Evolutionary conservation across 129 eudicot species (phyloP).

Genomic region (Silybum marianum): DNA sequence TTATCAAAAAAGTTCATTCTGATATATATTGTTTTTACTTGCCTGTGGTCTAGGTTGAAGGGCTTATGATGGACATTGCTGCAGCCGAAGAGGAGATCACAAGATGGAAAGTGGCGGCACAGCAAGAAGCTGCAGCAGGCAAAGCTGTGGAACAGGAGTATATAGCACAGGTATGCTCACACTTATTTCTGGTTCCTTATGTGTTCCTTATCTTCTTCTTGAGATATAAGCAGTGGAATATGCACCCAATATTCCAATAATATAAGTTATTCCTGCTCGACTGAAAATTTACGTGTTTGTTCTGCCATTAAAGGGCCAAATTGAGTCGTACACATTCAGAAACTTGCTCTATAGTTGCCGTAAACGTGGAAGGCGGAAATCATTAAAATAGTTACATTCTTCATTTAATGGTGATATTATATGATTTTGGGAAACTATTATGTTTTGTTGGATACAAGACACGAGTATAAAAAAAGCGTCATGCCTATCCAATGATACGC

Average conservation of each 20-base stretch:
- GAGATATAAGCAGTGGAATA: slow-evolving; percentile 2
- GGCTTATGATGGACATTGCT: slow-evolving; percentile 95
- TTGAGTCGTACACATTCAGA: background rate
- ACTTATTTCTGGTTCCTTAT: background rate
- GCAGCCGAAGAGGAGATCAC: slow-evolving; percentile 97
- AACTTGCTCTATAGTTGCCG: background rate
- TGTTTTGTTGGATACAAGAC: background rate
- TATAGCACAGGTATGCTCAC: slow-evolving; percentile 60
- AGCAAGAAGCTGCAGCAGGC: slow-evolving; percentile 98
- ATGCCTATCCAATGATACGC: background rate
- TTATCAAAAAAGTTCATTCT: background rate
- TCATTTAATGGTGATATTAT: background rate
- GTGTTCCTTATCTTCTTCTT: slow-evolving; percentile 1
- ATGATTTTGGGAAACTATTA: background rate
- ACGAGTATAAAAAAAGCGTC: background rate
- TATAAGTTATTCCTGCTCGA: background rate
- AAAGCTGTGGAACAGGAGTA: slow-evolving; percentile 89
- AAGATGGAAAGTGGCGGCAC: slow-evolving; percentile 95
- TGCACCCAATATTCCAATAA: background rate
- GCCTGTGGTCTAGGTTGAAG: slow-evolving; percentile 64
- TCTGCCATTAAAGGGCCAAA: background rate
- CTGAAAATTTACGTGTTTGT: background rate
- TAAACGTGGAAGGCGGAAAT: background rate
- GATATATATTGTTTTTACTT: slow-evolving; percentile 3
- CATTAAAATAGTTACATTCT: background rate